These are phyloP conservation scores for Dissophora globulifera DNA, from an alignment of 192 early-diverging fungal species.

Conservation along the genomic window DNA sequence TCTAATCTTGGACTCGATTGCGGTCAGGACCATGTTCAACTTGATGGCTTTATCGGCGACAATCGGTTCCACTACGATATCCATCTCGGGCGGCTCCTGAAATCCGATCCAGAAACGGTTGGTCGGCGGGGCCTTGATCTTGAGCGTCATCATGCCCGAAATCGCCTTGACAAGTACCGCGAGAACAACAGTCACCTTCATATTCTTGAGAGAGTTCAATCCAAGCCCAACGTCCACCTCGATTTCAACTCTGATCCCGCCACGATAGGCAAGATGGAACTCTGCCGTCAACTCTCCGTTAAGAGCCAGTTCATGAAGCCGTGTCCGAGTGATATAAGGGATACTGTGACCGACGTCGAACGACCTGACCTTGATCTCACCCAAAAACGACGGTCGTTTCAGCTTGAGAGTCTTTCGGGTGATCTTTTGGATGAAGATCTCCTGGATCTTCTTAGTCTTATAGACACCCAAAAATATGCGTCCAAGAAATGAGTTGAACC, in stretches of 20 bases:
- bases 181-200: constrained; percentile 84
- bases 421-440: constrained; percentile 73
- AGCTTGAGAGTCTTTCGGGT: constrained; percentile 74
- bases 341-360: constrained; percentile 82
- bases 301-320: constrained; percentile 70
- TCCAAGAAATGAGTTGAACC: constrained; percentile 88
- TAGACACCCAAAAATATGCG: constrained; percentile 83
- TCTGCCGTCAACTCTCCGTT: constrained; percentile 82
- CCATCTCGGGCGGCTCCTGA: constrained; percentile 80
- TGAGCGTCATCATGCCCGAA: constrained; percentile 80
- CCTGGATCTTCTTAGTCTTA: constrained; percentile 69
- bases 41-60: constrained; percentile 88
- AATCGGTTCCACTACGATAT: constrained; percentile 81
- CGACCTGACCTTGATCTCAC: constrained; percentile 83
- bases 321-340: constrained; percentile 83
- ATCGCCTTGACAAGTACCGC: constrained; percentile 79
- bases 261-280: constrained; percentile 82
- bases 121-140: constrained; percentile 83
- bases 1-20: constrained; percentile 86
- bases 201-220: constrained; percentile 52
- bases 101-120: constrained; percentile 94
- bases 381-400: constrained; percentile 77
- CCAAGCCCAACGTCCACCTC: constrained; percentile 65
- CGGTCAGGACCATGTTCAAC: constrained; percentile 79
- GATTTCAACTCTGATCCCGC: constrained; percentile 82